These are phyloP conservation scores for Blastobotrys niveus DNA, from an alignment of 1,139 yeast species.

Conservation along the genomic window DNA sequence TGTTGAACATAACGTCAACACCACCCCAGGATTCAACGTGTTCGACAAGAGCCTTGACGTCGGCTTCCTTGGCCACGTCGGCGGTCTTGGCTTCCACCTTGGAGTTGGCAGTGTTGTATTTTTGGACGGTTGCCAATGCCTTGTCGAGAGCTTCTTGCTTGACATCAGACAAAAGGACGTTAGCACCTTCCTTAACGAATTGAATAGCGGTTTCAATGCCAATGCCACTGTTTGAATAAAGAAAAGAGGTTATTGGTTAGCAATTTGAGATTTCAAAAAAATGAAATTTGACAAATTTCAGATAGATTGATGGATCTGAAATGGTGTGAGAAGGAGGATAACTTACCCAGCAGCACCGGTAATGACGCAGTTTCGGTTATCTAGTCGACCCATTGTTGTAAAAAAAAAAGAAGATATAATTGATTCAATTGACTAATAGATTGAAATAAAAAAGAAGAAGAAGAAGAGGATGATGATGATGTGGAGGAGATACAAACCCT, in stretches of 20 bases:
- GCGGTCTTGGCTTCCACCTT: conserved; percentile 29
- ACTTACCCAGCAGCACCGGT: conserved; percentile 59
- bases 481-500: too few species aligned
- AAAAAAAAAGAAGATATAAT: neutral
- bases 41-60: conserved; percentile 35
- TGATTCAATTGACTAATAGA: neutral
- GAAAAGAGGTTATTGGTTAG: neutral
- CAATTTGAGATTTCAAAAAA: too few species aligned
- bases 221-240: conserved; percentile 28
- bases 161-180: conserved; percentile 60
- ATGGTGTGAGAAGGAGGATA: conserved; percentile 29
- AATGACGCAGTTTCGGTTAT: conserved; percentile 52
- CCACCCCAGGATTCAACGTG: conserved; percentile 43
- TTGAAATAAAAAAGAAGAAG: neutral
- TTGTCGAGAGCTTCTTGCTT: conserved; percentile 30
- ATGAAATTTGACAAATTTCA: too few species aligned
- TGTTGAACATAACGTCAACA: conserved; percentile 60
- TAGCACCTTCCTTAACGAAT: conserved; percentile 39
- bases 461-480: too few species aligned
- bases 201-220: conserved; percentile 38
- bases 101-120: conserved; percentile 22
- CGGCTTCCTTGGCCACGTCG: conserved; percentile 36
- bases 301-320: neutral
- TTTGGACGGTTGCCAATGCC: conserved; percentile 30
- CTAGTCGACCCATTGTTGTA: conserved; percentile 36